Base-by-base conservation (phyloP, 2,329 filamentous ascomycete species). In the Ophiostoma perfectum region DNA sequence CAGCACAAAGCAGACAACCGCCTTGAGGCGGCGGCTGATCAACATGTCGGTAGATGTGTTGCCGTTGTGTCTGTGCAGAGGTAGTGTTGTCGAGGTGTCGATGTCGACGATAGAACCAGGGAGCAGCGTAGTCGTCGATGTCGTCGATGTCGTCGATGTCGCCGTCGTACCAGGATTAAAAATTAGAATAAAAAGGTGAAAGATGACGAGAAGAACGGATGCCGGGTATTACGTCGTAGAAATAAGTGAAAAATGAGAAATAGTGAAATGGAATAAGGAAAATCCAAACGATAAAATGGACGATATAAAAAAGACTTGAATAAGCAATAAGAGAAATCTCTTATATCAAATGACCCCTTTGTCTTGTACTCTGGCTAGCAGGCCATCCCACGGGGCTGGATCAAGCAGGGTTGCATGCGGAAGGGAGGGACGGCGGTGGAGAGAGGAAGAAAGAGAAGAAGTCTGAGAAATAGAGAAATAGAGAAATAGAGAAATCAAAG, bases 1-100 rank as follows among this genome's bases (percentile, higher is more conserved):
- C 2, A 72, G 67, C 45, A 70, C 55, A 11, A 72, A 58, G 67
- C 70, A 72, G 27, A 67, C 55, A 44, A 71, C 62, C 36, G 70
- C 72, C 65, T 67, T 64, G 3, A 71, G 39, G 45, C 65, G 70
- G 66, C 58, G 52, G 14, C 47, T 63, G 6, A 64, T 60, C 49
- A 70, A 42, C 72, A 73, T 73, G 18, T 14, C 67, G n/a, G 45
- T 36, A 8, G n/a, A 7, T 42, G 60, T 63, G 16, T 52, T 52
- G 12, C 5, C n/a, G 4, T 8, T 36, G n/a, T 55, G 49, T 18
- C n/a, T 63, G 38, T 42, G 39, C 5, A 44, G 27, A 27, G 27
- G 27, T 18, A n/a, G 55, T 14, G 38, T 14, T 6, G 42, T 42
- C 39, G 58, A 7, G 27, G 27, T 42, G 55, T 63, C n/a, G 49